These are phyloP conservation scores for Angomonas deanei DNA, from an alignment of 208 protist genomes.

Conservation along the genomic window DNA sequence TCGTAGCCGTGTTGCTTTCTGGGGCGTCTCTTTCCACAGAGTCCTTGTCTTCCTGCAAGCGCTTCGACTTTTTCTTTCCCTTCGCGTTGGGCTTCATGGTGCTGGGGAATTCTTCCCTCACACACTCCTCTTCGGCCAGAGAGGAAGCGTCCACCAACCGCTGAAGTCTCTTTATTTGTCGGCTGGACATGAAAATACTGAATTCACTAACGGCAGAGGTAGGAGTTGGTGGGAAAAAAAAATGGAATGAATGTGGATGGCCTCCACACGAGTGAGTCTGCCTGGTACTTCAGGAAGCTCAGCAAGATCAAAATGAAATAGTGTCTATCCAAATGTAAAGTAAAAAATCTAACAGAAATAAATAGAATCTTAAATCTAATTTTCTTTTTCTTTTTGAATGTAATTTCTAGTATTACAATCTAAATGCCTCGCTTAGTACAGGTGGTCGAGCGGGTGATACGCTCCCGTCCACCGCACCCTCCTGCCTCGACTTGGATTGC, in stretches of 20 bases:
- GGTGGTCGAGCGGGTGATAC: conserved; percentile 42
- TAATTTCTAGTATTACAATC: too few species aligned
- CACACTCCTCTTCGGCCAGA: conserved; percentile 45
- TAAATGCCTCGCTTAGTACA: conserved; percentile 19
- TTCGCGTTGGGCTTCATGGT: conserved; percentile 21
- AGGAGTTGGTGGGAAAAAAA: conserved; percentile 5
- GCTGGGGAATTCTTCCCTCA: conserved; percentile 10
- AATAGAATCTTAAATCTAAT: not conserved
- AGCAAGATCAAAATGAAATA: too few species aligned
- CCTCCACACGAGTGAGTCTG: too few species aligned
- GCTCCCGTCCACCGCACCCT: conserved; percentile 47
- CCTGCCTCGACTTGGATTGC: conserved; percentile 9
- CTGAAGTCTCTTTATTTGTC: conserved; percentile 74
- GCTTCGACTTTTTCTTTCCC: conserved; percentile 8
- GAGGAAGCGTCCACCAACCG: conserved; percentile 66
- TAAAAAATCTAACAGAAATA: not conserved
- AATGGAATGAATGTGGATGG: not conserved
- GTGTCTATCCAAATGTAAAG: not conserved
- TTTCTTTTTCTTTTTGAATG: not conserved
- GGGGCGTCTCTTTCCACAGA: not conserved
- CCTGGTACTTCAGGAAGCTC: too few species aligned
- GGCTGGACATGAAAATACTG: conserved; percentile 53
- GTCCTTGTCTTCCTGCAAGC: not conserved
- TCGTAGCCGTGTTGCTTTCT: not conserved
- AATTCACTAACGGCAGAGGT: conserved; percentile 5